Evolutionary conservation across 75 land plant species (phyloP).

Genomic region (Cryptomeria japonica): DNA sequence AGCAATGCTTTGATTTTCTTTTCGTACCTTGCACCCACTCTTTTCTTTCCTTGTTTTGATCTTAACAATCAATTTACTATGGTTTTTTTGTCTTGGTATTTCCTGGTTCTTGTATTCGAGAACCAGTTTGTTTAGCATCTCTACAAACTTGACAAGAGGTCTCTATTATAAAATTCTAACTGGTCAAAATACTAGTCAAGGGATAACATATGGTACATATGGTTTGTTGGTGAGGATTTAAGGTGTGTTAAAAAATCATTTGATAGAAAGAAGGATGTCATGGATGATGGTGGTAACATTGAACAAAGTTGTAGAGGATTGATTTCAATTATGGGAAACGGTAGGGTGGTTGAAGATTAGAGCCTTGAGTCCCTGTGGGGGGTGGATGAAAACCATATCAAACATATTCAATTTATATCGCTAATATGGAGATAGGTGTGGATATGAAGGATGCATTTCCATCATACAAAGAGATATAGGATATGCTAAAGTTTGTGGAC

Average conservation of each 20-base stretch:
- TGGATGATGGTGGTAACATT: too few species aligned
- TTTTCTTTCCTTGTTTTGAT: background rate
- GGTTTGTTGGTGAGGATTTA: too few species aligned
- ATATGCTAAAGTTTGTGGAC: too few species aligned
- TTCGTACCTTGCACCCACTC: background rate
- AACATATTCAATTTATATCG: too few species aligned
- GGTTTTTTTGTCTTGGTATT: background rate
- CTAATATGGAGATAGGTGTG: too few species aligned
- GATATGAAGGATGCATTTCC: too few species aligned
- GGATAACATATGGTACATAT: background rate
- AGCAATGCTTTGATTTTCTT: background rate
- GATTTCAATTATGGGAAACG: too few species aligned
- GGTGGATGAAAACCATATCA: too few species aligned
- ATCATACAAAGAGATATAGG: too few species aligned
- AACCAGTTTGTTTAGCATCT: background rate
- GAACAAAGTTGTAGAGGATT: too few species aligned
- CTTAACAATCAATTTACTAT: background rate
- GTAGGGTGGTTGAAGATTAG: too few species aligned
- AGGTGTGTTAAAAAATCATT: background rate
- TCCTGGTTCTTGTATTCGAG: background rate
- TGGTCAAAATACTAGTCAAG: background rate
- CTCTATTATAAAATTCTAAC: background rate
- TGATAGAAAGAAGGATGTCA: background rate
- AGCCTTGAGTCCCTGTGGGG: too few species aligned
- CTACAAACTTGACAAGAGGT: background rate